Evolutionary conservation across 345 rosid genomes (phyloP), one percentile per base, ranked within the genome.

Genomic region (Bretschneidera sinensis): DNA sequence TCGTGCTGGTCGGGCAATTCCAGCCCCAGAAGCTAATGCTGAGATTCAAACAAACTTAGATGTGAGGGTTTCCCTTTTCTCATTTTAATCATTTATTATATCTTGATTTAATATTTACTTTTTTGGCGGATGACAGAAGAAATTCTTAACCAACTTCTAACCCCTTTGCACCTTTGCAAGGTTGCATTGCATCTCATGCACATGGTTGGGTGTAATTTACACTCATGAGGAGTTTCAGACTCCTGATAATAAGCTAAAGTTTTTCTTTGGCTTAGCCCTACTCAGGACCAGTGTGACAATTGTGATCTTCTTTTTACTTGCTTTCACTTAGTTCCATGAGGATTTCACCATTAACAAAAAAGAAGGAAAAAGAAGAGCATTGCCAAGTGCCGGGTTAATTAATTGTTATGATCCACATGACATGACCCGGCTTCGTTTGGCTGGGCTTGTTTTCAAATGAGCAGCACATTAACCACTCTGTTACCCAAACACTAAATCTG

Each of bases 21-120:
- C 92, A 43, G 95, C 81, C n/a, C 86, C 96, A 0, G 96, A 91
- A 73, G 95, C 96, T 74, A 91, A 85, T 72, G 95, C 96, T 4
- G 98, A 91, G 79, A 78, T 59, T 65, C 94, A 82, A 68, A 62
- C 90, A 34, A 82, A 77, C 69, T 71, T 86, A 70, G 86, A 84
- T 68, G 94, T 86, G 31, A 71, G 61, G 15, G 23, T 21, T 43
- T 33, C 51, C 6, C 47, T 49, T 7, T 5, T 13, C 50, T 17
- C 50, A 20, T 49, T 55, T 17, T 20, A 21, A 33, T 48, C 50
- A 48, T 43, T 11, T 51, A 17, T 16, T 16, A 9, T 45, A 7
- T 24, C 24, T 39, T 33, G 21, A 0, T 23, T 55, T 28, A 9
- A 9, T 24, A 9, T 18, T 21, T 10, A 9, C 31, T 56, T n/a